These are phyloP conservation scores for Colletotrichum paranaense DNA, from an alignment of 2,329 filamentous ascomycete species.

Conservation along the genomic window DNA sequence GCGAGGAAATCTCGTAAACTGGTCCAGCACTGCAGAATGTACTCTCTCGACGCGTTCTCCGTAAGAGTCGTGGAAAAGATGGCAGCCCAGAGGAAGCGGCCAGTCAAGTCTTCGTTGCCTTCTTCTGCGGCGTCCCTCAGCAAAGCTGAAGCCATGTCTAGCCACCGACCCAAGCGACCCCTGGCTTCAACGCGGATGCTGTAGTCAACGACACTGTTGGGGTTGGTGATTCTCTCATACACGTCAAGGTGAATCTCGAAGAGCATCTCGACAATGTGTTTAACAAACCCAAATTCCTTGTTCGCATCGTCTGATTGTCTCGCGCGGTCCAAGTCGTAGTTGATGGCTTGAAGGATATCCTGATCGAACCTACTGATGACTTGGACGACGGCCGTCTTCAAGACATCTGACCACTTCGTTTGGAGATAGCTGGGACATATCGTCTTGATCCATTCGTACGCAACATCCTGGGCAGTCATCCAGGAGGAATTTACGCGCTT, in stretches of 20 bases:
- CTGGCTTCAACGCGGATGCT: constrained; percentile 61
- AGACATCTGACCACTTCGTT: constrained; percentile 67
- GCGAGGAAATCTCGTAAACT: constrained; percentile 65
- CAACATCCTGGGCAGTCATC: constrained; percentile 67
- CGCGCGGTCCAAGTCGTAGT: constrained; percentile 50
- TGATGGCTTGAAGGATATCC: constrained; percentile 59
- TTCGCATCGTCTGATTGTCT: neutral
- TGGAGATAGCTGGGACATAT: constrained; percentile 63
- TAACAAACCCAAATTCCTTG: constrained; percentile 12
- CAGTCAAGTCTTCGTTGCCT: constrained; percentile 52
- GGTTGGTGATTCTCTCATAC: constrained; percentile 68
- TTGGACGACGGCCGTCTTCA: constrained; percentile 68
- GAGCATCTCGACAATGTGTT: constrained; percentile 64
- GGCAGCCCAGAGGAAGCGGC: constrained; percentile 69
- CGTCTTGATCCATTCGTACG: constrained; percentile 67
- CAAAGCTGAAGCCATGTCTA: constrained; percentile 59
- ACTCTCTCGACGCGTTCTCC: constrained; percentile 65
- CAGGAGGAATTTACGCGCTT: constrained; percentile 59
- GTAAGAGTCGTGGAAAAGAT: constrained; percentile 64
- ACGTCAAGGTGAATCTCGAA: constrained; percentile 73
- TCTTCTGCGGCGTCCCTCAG: constrained; percentile 50
- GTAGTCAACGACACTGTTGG: constrained; percentile 64
- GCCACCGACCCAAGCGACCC: constrained; percentile 62
- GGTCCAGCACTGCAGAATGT: constrained; percentile 68
- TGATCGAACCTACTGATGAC: constrained; percentile 66